Evolutionary conservation across 768 basidiomycete genomes (phyloP).

Genomic region (Boletus coccyginus): DNA sequence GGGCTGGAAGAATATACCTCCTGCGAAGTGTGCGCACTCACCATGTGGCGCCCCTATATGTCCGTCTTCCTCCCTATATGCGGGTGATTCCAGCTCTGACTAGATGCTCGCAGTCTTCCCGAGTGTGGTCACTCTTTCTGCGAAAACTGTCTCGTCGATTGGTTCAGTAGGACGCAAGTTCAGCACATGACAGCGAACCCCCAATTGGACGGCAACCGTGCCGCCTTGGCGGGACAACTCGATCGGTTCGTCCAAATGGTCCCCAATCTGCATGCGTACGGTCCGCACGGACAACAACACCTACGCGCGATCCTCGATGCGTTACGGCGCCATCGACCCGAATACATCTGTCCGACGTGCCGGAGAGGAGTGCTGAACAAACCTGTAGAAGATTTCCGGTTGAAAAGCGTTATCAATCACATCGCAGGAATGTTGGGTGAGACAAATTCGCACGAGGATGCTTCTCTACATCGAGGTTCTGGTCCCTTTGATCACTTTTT

Average conservation of each 20-base stretch:
- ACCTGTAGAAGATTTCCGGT: slow-evolving; percentile 58
- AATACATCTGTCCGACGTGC: slow-evolving; percentile 70
- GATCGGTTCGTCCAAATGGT: slow-evolving; percentile 18
- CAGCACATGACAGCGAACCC: slow-evolving; percentile 51
- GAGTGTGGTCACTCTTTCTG: slow-evolving; percentile 75
- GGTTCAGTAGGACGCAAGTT: slow-evolving; percentile 46
- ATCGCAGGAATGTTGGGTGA: slow-evolving; percentile 52
- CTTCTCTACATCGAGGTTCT: not conserved
- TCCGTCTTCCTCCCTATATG: slow-evolving; percentile 33
- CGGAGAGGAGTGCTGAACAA: slow-evolving; percentile 45
- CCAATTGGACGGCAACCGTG: slow-evolving; percentile 36
- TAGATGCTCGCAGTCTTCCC: slow-evolving; percentile 42
- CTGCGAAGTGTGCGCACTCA: slow-evolving; percentile 63
- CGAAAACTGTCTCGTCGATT: slow-evolving; percentile 54
- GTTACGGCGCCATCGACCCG: slow-evolving; percentile 37
- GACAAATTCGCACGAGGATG: slow-evolving; percentile 32
- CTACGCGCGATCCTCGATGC: slow-evolving; percentile 18
- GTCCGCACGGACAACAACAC: slow-evolving; percentile 15
- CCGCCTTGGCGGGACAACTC: slow-evolving; percentile 15
- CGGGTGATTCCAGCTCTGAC: not conserved
- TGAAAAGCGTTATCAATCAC: slow-evolving; percentile 55
- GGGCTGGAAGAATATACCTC: slow-evolving; percentile 51
- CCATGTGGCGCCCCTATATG: slow-evolving; percentile 69
- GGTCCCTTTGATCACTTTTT: slow-evolving; percentile 52
- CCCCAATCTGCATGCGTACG: slow-evolving; percentile 20